Evolutionary conservation across 805 yeast genomes (phyloP).

Genomic region (Grigorovia humatica): DNA sequence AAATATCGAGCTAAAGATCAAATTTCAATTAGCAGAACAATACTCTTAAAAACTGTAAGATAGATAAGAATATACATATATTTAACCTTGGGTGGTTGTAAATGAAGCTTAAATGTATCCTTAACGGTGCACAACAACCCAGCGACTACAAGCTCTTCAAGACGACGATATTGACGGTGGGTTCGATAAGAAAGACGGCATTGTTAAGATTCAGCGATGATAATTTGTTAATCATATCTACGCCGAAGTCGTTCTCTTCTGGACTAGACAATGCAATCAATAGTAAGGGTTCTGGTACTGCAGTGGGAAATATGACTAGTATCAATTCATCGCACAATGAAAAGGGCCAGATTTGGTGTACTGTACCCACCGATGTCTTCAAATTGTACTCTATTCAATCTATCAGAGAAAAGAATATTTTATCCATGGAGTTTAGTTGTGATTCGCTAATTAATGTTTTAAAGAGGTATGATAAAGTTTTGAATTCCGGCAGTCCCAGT

Average conservation of each 20-base stretch:
- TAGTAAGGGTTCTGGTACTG: not conserved
- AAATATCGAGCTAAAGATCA: not conserved
- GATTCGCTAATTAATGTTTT: slow-evolving; percentile 23
- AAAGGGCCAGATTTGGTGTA: slow-evolving; percentile 27
- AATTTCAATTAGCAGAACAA: too few species aligned
- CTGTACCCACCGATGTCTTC: slow-evolving; percentile 25
- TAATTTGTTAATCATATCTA: slow-evolving; percentile 22
- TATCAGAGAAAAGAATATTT: slow-evolving; percentile 19
- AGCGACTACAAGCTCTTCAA: slow-evolving; percentile 25
- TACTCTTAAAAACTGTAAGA: too few species aligned
- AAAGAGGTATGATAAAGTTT: slow-evolving; percentile 22
- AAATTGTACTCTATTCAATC: slow-evolving; percentile 19
- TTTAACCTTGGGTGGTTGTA: not conserved
- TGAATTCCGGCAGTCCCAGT: slow-evolving; percentile 21
- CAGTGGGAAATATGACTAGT: not conserved
- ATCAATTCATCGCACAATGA: slow-evolving; percentile 17
- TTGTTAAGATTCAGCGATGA: slow-evolving; percentile 25
- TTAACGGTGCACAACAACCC: slow-evolving; percentile 22
- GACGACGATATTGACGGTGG: slow-evolving; percentile 24
- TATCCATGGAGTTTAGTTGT: slow-evolving; percentile 26
- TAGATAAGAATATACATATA: too few species aligned
- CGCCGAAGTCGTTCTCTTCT: slow-evolving; percentile 16
- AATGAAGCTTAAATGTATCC: slow-evolving; percentile 24
- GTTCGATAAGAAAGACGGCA: slow-evolving; percentile 25
- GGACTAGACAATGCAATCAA: not conserved